Conservation (phyloP, 805 yeast species). For the Hagleromyces aurorensis region DNA sequence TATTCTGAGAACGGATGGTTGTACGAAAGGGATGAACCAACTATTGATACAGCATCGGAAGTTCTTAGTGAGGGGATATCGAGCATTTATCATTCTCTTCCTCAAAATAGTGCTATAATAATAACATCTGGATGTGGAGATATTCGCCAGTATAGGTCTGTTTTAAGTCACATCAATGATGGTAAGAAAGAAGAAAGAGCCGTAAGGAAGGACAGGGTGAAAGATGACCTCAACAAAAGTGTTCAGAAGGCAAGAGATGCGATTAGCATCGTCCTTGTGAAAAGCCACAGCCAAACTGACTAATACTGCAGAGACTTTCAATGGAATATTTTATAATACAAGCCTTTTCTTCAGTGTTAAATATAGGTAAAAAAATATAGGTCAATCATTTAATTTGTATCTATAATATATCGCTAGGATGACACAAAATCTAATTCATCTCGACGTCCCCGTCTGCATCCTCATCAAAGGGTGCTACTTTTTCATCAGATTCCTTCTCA, state of each 20-base stretch:
- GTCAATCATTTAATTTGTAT: too few species aligned
- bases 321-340: too few species aligned
- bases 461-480: constrained; percentile 13
- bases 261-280: constrained; percentile 46
- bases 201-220: constrained; percentile 37
- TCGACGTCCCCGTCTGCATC: constrained; percentile 5
- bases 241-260: constrained; percentile 52
- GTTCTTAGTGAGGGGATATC: constrained; percentile 39
- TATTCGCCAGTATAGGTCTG: constrained; percentile 36
- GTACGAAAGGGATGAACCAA: constrained; percentile 4
- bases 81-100: constrained; percentile 43
- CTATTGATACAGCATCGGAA: constrained; percentile 9
- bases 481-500: constrained; percentile 16
- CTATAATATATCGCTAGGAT: too few species aligned
- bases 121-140: constrained; percentile 59
- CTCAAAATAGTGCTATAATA: constrained; percentile 52
- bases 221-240: constrained; percentile 39
- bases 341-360: too few species aligned
- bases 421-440: too few species aligned
- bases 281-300: too few species aligned
- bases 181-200: constrained; percentile 35
- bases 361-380: too few species aligned
- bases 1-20: constrained; percentile 7
- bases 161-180: constrained; percentile 37
- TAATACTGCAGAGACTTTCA: too few species aligned